Percentiles rank a stretch among this genome's conserved stretches.
Evolutionary conservation across 2,329 filamentous ascomycete genomes (phyloP).

Genomic region (Trichoderma sp.): DNA sequence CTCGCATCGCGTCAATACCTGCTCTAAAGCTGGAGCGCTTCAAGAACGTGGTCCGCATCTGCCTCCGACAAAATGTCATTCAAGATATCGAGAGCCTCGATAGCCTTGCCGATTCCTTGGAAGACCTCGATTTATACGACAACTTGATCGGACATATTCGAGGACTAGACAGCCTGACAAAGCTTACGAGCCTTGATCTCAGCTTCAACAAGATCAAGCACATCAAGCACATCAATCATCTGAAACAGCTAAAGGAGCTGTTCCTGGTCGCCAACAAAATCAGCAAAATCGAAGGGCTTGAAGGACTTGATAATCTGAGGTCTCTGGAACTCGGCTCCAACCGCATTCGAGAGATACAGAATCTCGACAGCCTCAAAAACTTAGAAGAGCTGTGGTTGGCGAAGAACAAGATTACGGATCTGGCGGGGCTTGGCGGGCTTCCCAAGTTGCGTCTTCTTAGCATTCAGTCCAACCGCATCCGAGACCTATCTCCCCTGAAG

Average conservation of each 20-base stretch:
- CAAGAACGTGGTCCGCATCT: constrained; percentile 73
- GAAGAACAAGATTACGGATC: constrained; percentile 92
- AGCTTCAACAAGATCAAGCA: constrained; percentile 99
- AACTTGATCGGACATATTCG: constrained; percentile 89
- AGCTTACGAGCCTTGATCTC: constrained; percentile 81
- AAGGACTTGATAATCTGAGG: constrained; percentile 71
- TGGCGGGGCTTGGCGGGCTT: constrained; percentile 75
- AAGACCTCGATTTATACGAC: constrained; percentile 94
- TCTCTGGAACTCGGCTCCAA: constrained; percentile 94
- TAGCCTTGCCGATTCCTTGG: constrained; percentile 65
- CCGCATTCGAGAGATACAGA: constrained; percentile 84
- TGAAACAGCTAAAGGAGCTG: constrained; percentile 78
- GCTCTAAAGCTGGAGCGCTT: constrained; percentile 85
- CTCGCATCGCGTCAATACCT: constrained; percentile 76
- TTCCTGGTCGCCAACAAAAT: constrained; percentile 98
- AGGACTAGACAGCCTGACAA: constrained; percentile 75
- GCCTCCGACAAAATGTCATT: constrained; percentile 91
- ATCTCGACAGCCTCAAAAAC: constrained; percentile 74
- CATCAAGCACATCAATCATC: constrained; percentile 83
- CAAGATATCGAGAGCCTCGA: constrained; percentile 76
- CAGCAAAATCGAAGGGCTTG: constrained; percentile 79
- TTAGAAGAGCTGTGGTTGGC: constrained; percentile 93
- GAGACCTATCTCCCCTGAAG: constrained; percentile 74
- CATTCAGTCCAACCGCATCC: constrained; percentile 93
- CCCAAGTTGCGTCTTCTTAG: constrained; percentile 84